A percentile compares a stretch with the other conserved stretches of the same genome.
Evolutionary conservation across 805 yeast species (phyloP).

Genomic region (Zygoascus bituminiphila): DNA sequence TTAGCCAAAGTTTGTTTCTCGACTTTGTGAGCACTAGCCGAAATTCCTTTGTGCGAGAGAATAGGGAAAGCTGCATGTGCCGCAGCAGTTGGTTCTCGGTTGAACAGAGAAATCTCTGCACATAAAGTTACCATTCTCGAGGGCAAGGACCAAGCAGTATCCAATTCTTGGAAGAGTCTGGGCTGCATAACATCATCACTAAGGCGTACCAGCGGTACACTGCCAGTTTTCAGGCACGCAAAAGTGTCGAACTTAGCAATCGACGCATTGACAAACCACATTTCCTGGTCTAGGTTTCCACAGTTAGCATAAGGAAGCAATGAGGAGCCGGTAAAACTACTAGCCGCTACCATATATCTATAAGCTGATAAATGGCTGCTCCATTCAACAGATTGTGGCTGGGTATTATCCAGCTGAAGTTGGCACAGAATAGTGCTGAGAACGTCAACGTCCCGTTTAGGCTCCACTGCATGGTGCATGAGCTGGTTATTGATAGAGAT

Average conservation of each 20-base stretch:
- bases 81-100: neutral
- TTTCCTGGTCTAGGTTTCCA: neutral
- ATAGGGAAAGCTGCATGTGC: neutral
- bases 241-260: conserved; percentile 1
- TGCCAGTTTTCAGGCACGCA: neutral
- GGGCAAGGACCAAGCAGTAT: conserved; percentile 1
- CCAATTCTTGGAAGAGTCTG: neutral
- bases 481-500: neutral
- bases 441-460: neutral
- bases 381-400: neutral
- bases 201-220: neutral
- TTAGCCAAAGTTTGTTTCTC: neutral
- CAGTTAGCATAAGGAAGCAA: neutral
- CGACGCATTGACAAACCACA: neutral
- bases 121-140: neutral
- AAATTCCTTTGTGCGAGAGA: neutral
- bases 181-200: neutral
- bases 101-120: neutral
- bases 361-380: neutral
- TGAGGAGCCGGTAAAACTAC: neutral
- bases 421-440: neutral
- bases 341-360: neutral
- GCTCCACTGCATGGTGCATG: neutral
- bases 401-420: neutral
- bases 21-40: neutral